Base-by-base conservation (phyloP, 331 rosid genomes). In the Erythrophleum ivorense region DNA sequence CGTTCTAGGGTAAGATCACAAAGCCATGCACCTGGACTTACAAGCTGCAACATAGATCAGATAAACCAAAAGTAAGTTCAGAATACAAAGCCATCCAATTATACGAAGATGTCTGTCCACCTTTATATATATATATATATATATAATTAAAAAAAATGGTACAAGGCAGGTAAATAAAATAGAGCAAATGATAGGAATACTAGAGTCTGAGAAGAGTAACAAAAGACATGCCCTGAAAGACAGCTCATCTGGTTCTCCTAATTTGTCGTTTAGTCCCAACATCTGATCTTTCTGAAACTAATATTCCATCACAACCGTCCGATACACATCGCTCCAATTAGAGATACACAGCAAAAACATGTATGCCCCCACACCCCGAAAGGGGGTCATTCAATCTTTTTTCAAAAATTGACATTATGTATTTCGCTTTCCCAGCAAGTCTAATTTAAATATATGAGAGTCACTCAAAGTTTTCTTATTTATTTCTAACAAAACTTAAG, bases 11-110 rank as follows among this genome's bases (percentile, higher is more conserved):
- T 90, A 79, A 95, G 89, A 85, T 95, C 98, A 31, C 92, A 93
- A 0, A 95, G 77, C 95, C 97, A 93, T 19, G 97, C 79, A 2
- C 98, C 98, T n/a, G 98, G 98, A 74, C 97, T 90, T 5, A 95
- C 98, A 36, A 90, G 79, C 98, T 95, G 91, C 29, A 57, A 75
- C 49, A 79, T 57, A 60, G 6, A 50, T 55, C 40, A 74, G 80
- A 31, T 24, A 49, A 50, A 71, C 19, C 62, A 73, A 69, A 48
- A 38, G 34, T 34, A 55, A 82, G 55, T 36, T 38, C 29, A 67
- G 7, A 13, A 52, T 41, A 5, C 73, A 9, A 3, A 2, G 9
- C 16, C n/a, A 36, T 3, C 16, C 66, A 29, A 10, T 58, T 72
- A 65, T 29, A 43, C 33, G 38, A 16, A 53, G n/a, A 50, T 21